Conservation (phyloP, 2,329 filamentous ascomycete genomes). For the Emergomyces orientalis region DNA sequence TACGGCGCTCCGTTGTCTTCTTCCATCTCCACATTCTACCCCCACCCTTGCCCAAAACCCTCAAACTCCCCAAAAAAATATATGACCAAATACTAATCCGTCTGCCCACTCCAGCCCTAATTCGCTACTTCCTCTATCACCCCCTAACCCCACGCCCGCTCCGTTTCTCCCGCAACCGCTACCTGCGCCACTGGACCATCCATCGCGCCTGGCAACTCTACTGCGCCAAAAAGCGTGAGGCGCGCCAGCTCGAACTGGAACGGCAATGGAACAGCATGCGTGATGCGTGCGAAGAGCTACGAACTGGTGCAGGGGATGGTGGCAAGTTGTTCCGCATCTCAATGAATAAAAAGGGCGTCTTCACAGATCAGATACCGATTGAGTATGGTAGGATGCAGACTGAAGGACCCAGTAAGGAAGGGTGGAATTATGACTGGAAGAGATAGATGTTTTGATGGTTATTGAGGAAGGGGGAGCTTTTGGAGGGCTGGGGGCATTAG, state of each 20-base stretch:
- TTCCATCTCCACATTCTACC: background rate
- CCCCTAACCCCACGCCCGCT: conserved; percentile 64
- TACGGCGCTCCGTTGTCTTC: background rate
- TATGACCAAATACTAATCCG: conserved; percentile 17
- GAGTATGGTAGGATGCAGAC: conserved; percentile 71
- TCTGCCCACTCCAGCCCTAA: conserved; percentile 41
- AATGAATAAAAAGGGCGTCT: conserved; percentile 84
- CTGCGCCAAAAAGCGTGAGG: conserved; percentile 57
- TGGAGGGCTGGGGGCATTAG: background rate
- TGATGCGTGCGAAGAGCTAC: conserved; percentile 74
- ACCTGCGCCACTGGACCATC: conserved; percentile 96
- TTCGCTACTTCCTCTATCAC: conserved; percentile 62
- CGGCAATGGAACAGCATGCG: conserved; percentile 75
- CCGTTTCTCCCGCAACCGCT: conserved; percentile 76
- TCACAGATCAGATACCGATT: conserved; percentile 66
- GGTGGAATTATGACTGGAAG: conserved; percentile 96
- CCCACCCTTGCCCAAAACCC: background rate
- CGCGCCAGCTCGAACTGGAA: conserved; percentile 61
- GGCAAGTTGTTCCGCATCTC: conserved; percentile 69
- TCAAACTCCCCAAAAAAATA: no score
- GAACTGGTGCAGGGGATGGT: conserved; percentile 42
- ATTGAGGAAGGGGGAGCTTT: background rate
- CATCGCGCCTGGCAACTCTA: conserved; percentile 89
- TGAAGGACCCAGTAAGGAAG: conserved; percentile 64
- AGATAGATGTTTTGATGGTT: conserved; percentile 32